These are phyloP conservation scores for Curvularia verruculosa DNA, from an alignment of 2,329 filamentous ascomycete genomes.

Conservation along the genomic window DNA sequence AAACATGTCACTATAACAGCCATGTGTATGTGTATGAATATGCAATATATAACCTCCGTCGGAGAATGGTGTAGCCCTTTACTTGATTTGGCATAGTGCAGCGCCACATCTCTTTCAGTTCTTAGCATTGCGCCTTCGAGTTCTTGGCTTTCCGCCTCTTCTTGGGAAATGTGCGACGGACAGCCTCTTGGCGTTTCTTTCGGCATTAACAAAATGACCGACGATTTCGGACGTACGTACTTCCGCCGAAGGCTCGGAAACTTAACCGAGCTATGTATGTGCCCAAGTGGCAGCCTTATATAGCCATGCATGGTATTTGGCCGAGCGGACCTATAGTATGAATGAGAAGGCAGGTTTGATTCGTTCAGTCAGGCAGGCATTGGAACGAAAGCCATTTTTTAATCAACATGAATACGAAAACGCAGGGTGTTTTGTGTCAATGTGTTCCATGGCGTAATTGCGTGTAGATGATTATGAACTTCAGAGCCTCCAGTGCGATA, in stretches of 20 bases:
- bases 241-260: neutral
- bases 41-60: too few species aligned
- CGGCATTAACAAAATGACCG: constrained; percentile 10
- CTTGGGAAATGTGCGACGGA: constrained; percentile 17
- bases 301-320: neutral
- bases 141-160: constrained; percentile 8
- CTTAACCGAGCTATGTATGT: neutral
- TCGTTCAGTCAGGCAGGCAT: neutral
- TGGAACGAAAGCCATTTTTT: too few species aligned
- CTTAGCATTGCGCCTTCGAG: neutral
- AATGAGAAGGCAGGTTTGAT: too few species aligned
- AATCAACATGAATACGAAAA: too few species aligned
- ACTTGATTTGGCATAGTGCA: neutral
- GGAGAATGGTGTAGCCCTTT: neutral
- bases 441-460: neutral
- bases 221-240: constrained; percentile 5
- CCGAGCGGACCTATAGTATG: neutral
- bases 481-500: neutral
- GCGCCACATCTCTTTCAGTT: neutral
- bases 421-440: neutral
- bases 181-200: constrained; percentile 17
- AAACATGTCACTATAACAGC: neutral
- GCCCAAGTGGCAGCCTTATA: neutral
- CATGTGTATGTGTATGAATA: neutral
- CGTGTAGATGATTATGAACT: neutral